Conservation (phyloP, 2,329 filamentous ascomycete species). For the Chalara sp. region DNA sequence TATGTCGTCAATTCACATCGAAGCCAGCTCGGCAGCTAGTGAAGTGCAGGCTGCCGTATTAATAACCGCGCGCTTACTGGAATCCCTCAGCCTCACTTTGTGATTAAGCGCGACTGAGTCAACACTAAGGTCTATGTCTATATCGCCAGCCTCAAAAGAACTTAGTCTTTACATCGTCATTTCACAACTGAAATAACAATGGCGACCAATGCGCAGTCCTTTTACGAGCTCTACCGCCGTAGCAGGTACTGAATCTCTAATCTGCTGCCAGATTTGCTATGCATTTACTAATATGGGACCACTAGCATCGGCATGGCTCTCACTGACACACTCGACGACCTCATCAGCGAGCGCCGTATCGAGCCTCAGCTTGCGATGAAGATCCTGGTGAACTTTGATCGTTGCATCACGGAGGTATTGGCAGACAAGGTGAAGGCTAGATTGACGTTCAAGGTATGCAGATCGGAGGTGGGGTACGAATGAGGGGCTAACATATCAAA, state of each 20-base stretch:
- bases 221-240: slow-evolving; percentile 95
- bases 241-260: slow-evolving; percentile 69
- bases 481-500: slow-evolving; percentile 16
- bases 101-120: slow-evolving; percentile 6
- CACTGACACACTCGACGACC: slow-evolving; percentile 93
- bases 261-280: slow-evolving; percentile 19
- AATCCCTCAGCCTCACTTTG: background rate
- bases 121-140: background rate
- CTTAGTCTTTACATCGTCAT: slow-evolving; percentile 11
- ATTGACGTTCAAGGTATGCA: slow-evolving; percentile 82
- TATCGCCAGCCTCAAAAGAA: too few relatives aligned
- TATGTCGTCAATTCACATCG: background rate
- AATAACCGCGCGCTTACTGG: background rate
- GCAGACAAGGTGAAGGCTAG: slow-evolving; percentile 89
- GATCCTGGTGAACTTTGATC: slow-evolving; percentile 92
- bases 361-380: slow-evolving; percentile 98
- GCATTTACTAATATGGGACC: slow-evolving; percentile 23
- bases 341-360: slow-evolving; percentile 91
- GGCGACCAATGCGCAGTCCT: slow-evolving; percentile 48
- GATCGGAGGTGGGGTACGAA: background rate
- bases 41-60: slow-evolving; percentile 16
- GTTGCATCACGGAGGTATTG: slow-evolving; percentile 83
- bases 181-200: slow-evolving; percentile 28
- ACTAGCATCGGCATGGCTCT: slow-evolving; percentile 83
- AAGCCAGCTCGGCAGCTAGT: background rate